Evolutionary conservation across 495 filamentous ascomycete genomes (phyloP).

Genomic region (Aspergillus coremiiformis): DNA sequence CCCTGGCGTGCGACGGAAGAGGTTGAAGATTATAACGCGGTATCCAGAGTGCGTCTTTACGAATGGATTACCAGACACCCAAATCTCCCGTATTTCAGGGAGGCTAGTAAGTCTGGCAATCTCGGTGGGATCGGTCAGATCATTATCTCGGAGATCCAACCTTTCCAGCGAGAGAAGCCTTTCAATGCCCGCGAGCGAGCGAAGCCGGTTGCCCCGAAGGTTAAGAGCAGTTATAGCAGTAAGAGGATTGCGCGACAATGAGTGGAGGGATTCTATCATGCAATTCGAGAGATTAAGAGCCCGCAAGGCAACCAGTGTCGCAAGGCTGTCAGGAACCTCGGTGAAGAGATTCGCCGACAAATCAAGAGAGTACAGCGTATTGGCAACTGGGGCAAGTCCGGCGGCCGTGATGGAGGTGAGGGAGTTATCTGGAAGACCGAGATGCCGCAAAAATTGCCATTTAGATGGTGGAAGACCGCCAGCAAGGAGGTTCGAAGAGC

Average conservation of each 20-base stretch:
- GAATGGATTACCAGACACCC: constrained; percentile 85
- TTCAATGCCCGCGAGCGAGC: constrained; percentile 85
- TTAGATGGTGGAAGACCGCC: constrained; percentile 70
- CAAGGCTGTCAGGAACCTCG: constrained; percentile 83
- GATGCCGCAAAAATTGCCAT: constrained; percentile 88
- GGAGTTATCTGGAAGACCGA: constrained; percentile 86
- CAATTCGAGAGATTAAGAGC: constrained; percentile 90
- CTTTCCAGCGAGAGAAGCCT: constrained; percentile 79
- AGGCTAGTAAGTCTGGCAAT: constrained; percentile 82
- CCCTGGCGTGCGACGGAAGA: constrained; percentile 88
- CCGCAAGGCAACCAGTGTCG: constrained; percentile 70
- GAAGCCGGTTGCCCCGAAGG: constrained; percentile 79
- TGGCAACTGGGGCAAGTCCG: constrained; percentile 72
- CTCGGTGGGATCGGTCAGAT: constrained; percentile 81
- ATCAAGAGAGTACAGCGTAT: constrained; percentile 83
- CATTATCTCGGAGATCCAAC: constrained; percentile 88
- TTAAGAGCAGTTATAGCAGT: constrained; percentile 92
- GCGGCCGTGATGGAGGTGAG: constrained; percentile 67
- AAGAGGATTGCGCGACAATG: constrained; percentile 74
- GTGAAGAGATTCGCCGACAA: constrained; percentile 85
- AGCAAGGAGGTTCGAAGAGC: constrained; percentile 62
- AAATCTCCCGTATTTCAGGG: constrained; percentile 87
- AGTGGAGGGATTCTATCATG: constrained; percentile 95
- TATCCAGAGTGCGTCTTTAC: constrained; percentile 79
- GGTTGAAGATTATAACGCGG: constrained; percentile 86